Evolutionary conservation across 352 stramenopile species (phyloP).

Genomic region (Globisporangium okanoganense): DNA sequence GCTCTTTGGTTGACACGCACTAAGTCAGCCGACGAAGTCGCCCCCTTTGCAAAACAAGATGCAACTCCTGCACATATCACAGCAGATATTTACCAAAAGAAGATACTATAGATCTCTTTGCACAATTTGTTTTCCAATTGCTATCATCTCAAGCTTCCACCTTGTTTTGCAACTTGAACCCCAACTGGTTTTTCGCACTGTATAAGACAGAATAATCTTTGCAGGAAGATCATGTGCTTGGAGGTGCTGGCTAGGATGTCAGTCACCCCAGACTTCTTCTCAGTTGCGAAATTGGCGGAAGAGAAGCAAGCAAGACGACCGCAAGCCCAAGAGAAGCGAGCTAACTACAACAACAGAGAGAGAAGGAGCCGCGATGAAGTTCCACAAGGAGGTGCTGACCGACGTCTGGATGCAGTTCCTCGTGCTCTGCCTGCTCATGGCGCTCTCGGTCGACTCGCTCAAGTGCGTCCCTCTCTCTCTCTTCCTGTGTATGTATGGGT

Average conservation of each 20-base stretch:
- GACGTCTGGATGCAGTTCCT: constrained; percentile 84
- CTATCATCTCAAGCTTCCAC: background rate
- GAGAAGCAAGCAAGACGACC: background rate
- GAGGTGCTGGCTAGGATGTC: background rate
- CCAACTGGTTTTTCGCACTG: background rate
- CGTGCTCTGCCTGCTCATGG: constrained; percentile 65
- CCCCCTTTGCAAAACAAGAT: background rate
- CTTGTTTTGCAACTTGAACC: constrained; percentile 7
- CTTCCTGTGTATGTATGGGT: background rate
- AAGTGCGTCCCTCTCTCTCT: constrained; percentile 47
- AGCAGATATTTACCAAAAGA: background rate
- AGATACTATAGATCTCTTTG: too few species aligned
- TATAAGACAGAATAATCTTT: constrained; percentile 7
- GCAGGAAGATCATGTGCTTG: background rate
- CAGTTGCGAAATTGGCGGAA: constrained; percentile 13
- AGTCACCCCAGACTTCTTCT: background rate
- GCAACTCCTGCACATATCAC: too few species aligned
- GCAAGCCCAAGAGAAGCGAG: background rate
- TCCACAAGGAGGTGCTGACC: constrained; percentile 75
- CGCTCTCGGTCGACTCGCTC: constrained; percentile 82
- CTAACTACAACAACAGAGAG: background rate
- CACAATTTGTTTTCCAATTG: too few species aligned
- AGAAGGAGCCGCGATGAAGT: constrained; percentile 44
- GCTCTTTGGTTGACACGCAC: constrained; percentile 4
- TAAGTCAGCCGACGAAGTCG: background rate